A percentile compares a stretch with the other conserved stretches of the same genome.
Evolutionary conservation across 1,284 basidiomycete species (phyloP).

Genomic region (Melampsora abietis-canadensis): DNA sequence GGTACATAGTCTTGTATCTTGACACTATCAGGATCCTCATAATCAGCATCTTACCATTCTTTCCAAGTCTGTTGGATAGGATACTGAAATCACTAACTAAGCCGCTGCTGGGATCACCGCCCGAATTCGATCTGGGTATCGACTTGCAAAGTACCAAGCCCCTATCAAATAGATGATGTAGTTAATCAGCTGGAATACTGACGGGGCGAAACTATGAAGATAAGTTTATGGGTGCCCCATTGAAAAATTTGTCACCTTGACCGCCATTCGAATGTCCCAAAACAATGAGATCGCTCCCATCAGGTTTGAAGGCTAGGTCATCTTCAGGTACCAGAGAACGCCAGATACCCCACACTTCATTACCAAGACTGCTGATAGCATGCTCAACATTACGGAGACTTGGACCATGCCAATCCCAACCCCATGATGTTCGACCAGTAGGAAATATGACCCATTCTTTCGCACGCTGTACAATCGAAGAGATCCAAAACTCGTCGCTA

Average conservation of each 20-base stretch:
- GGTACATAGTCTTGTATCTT: constrained; percentile 81
- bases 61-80: neutral
- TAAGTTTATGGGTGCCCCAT: no score
- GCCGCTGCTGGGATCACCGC: constrained; percentile 43
- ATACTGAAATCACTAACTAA: constrained; percentile 31
- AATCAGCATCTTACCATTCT: neutral
- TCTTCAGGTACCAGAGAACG: neutral
- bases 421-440: constrained; percentile 67
- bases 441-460: constrained; percentile 70
- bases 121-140: constrained; percentile 74
- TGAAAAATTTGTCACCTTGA: constrained; percentile 60
- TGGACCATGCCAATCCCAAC: constrained; percentile 78
- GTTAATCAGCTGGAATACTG: no score
- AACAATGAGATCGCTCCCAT: constrained; percentile 58
- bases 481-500: constrained; percentile 60
- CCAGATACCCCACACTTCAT: constrained; percentile 43
- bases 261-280: constrained; percentile 90
- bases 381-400: constrained; percentile 65
- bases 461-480: constrained; percentile 61
- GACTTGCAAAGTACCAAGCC: constrained; percentile 70
- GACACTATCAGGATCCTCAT: constrained; percentile 60
- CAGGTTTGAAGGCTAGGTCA: constrained; percentile 4
- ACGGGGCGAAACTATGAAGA: no score
- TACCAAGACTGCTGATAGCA: constrained; percentile 59
- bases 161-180: no score